These are phyloP conservation scores for Dujonia santamariae DNA, from an alignment of 1,139 yeast species.

Conservation along the genomic window DNA sequence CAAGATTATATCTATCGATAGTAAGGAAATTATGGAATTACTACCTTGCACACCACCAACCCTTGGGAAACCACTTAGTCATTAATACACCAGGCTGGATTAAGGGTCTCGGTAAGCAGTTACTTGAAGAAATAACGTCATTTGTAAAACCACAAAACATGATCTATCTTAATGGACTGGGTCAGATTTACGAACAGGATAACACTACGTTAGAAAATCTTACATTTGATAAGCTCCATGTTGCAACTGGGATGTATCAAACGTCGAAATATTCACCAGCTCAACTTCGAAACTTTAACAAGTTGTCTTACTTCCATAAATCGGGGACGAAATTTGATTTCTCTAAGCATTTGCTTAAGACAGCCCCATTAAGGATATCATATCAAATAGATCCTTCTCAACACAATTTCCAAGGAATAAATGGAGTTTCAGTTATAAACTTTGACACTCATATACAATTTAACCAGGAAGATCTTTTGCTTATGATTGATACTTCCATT, in stretches of 20 bases:
- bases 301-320: constrained; percentile 55
- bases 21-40: constrained; percentile 40
- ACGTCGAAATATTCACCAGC: constrained; percentile 44
- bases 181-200: constrained; percentile 19
- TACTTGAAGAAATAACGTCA: constrained; percentile 49
- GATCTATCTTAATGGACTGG: constrained; percentile 23
- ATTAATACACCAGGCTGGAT: constrained; percentile 94
- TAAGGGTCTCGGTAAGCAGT: constrained; percentile 78
- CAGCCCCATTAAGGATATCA: constrained; percentile 50
- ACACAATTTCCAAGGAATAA: constrained; percentile 31
- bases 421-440: constrained; percentile 35
- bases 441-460: constrained; percentile 23
- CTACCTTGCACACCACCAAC: constrained; percentile 24
- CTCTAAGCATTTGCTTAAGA: constrained; percentile 39
- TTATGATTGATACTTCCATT: constrained; percentile 52
- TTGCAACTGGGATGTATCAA: constrained; percentile 28
- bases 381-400: constrained; percentile 22
- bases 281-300: constrained; percentile 50
- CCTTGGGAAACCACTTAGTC: constrained; percentile 44
- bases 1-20: constrained; percentile 50
- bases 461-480: constrained; percentile 33
- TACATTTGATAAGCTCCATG: constrained; percentile 15
- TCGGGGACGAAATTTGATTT: constrained; percentile 40
- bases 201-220: constrained; percentile 22
- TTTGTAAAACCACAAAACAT: constrained; percentile 54